A percentile compares a stretch with the other conserved stretches of the same genome.
Evolutionary conservation across 108 stramenopile genomes (phyloP).

Genomic region (Nitzschia putrida): DNA sequence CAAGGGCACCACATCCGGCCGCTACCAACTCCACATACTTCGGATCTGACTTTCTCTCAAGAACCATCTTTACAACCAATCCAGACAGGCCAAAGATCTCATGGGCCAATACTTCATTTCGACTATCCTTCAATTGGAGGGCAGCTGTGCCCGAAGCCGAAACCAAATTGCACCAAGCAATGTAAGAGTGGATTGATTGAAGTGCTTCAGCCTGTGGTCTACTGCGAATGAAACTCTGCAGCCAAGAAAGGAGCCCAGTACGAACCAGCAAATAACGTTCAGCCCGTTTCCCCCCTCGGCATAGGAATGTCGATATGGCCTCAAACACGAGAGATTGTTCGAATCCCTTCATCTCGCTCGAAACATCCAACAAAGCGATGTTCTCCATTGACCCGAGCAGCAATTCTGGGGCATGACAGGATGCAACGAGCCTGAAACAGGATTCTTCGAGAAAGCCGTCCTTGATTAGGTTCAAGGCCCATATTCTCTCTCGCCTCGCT

Average conservation of each 20-base stretch:
- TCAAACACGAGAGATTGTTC: conserved; percentile 40
- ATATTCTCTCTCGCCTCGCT: conserved; percentile 63
- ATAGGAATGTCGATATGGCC: conserved; percentile 31
- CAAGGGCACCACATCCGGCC: no score
- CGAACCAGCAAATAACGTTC: conserved; percentile 27
- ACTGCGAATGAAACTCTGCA: conserved; percentile 21
- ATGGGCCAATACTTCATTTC: conserved; percentile 3
- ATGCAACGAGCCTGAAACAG: conserved; percentile 61
- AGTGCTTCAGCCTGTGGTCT: conserved; percentile 12
- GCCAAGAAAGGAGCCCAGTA: conserved; percentile 50
- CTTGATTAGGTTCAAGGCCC: conserved; percentile 65
- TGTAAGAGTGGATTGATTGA: conserved; percentile 8
- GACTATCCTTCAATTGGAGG: neutral
- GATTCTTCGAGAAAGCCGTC: conserved; percentile 67
- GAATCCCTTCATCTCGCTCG: conserved; percentile 29
- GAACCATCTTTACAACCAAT: conserved; percentile 1
- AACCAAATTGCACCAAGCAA: conserved; percentile 19
- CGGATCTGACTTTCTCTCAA: neutral
- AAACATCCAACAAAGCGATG: conserved; percentile 11
- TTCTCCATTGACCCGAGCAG: conserved; percentile 65
- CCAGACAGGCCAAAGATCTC: conserved; percentile 17
- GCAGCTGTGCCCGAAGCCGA: conserved; percentile 3
- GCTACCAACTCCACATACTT: no score
- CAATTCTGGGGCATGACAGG: conserved; percentile 78
- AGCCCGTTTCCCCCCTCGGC: conserved; percentile 29